A percentile compares a stretch with the other conserved stretches of the same genome.
These are phyloP conservation scores for Phytophthora niederhauseri DNA, from an alignment of 352 stramenopile species.

Conservation along the genomic window DNA sequence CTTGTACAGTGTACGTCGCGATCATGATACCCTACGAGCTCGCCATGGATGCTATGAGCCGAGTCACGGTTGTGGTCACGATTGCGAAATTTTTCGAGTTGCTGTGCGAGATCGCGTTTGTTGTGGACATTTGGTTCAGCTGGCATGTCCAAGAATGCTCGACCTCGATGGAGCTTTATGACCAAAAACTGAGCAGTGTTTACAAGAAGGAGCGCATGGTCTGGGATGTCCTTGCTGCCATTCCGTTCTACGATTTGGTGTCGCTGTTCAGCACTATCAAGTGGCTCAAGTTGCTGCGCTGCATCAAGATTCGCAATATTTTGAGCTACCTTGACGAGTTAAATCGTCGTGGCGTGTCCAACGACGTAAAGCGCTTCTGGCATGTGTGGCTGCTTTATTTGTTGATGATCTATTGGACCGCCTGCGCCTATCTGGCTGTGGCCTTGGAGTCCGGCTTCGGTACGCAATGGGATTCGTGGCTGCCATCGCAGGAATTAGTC, in stretches of 20 bases:
- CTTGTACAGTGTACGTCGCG: constrained; percentile 41
- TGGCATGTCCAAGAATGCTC: constrained; percentile 35
- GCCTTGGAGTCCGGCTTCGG: constrained; percentile 39
- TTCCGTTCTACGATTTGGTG: constrained; percentile 44
- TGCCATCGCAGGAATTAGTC: constrained; percentile 36
- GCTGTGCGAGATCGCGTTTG: constrained; percentile 48
- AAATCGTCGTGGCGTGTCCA: constrained; percentile 48
- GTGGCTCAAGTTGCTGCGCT: constrained; percentile 42
- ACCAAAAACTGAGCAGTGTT: constrained; percentile 33
- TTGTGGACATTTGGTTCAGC: constrained; percentile 51
- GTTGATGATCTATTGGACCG: constrained; percentile 55
- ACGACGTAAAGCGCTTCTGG: constrained; percentile 49
- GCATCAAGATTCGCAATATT: constrained; percentile 54
- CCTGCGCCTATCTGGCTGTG: constrained; percentile 50
- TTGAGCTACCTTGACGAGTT: constrained; percentile 52
- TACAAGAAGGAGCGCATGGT: constrained; percentile 47
- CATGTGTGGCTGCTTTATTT: constrained; percentile 53
- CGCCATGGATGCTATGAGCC: constrained; percentile 36
- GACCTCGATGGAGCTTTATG: constrained; percentile 53
- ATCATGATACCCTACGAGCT: constrained; percentile 52
- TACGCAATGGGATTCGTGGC: constrained; percentile 51
- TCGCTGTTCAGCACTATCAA: constrained; percentile 18
- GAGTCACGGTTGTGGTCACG: constrained; percentile 3
- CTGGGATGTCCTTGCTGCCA: constrained; percentile 41
- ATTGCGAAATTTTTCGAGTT: constrained; percentile 27